Base-by-base conservation (phyloP, 2,329 filamentous ascomycete species). In the Lasiodiplodia theobromae region DNA sequence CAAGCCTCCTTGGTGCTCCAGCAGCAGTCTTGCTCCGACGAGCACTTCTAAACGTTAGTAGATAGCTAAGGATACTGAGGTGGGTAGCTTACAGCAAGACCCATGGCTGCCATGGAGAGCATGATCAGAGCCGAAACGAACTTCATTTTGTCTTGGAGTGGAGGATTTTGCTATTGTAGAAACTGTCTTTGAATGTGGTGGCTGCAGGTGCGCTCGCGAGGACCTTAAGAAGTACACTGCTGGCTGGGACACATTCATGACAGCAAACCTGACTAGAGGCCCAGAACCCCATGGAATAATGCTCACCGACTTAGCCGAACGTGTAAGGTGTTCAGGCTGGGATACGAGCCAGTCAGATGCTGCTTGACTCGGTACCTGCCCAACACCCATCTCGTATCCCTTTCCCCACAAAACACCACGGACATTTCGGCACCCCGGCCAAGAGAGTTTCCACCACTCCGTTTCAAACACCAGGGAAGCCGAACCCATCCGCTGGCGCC, bases 1-100 rank as follows among this genome's bases (percentile, higher is more conserved):
- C 54, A 57, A 21, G 54, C 54, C 14, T 57, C 54, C 54, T 57
- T 21, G 18, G 16, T 21, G 54, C 54, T 57, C 54, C 54, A 57
- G 54, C 54, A 57, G 25, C 54, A 57, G 7, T 57, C 54, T 31
- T 57, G 54, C 16, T 57, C 54, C 31, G 31, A 18, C 1, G 54
- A 57, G 8, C 54, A 57, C 54, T 57, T 56, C 16, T 18, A 1
- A 18, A 6, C 4, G 14, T 44, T 16, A 44, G 38, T 12, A 6
- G 6, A 44, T 14, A 6, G 0, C 18, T n/a, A 4, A 2, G 0
- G 1, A 44, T 14, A 5, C 4, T 6, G 16, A 16, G 38, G 2
- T 1, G 18, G 38, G 4, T 3, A 18, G 16, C 38, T 7, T 18
- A 44, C 38, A 18, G 38, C 31, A 34, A 44, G 38, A 6, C 38